Evolutionary conservation across 768 basidiomycete species (phyloP), one percentile per base, ranked within the genome.

Genomic region (Suillus paluster): DNA sequence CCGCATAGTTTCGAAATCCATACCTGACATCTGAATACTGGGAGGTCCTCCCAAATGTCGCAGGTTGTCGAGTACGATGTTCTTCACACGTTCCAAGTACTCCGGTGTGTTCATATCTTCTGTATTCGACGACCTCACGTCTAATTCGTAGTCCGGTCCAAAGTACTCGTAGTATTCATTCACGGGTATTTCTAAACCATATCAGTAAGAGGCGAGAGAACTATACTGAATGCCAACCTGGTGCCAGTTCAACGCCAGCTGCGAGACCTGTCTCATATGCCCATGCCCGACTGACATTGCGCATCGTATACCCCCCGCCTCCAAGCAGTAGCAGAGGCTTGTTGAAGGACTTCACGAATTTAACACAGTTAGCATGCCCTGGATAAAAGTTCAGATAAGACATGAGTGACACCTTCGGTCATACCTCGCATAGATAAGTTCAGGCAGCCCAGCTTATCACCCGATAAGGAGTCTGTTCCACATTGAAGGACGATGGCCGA

Each of bases 81-180:
- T 85, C 73, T 92, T 95, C 62, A 99, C 89, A 50, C 97, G 93
- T 48, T 97, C 91, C 62, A 99, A 82, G 75, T 99, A 99, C 63
- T 92, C 92, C 5, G 86, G 86, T 4, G 93, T 92, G 71, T 99
- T 99, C 79, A 97, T 79, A 71, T 99, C 97, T 67, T 97, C 95
- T 63, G 94, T 91, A 72, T 99, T 99, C 14, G 94, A 95, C 14
- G 94, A 80, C 69, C 90, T 93, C 33, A 99, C 97, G 72, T 99
- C 94, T 36, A 99, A 84, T 72, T 95, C 87, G 70, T 99, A 98
- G 70, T 97, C 94, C 3, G 97, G 97, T 1, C 97, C 97, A 74
- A 98, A 99, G 76, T 99, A 99, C 72, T 99, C 97, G 71, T 96
- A 99, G 78, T 99, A 99, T 77, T 99, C 97, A 70, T 99, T 99